Percentiles rank a stretch among this genome's conserved stretches.
Evolutionary conservation across 2,329 filamentous ascomycete genomes (phyloP).

Genomic region (Colletotrichum eleusines): DNA sequence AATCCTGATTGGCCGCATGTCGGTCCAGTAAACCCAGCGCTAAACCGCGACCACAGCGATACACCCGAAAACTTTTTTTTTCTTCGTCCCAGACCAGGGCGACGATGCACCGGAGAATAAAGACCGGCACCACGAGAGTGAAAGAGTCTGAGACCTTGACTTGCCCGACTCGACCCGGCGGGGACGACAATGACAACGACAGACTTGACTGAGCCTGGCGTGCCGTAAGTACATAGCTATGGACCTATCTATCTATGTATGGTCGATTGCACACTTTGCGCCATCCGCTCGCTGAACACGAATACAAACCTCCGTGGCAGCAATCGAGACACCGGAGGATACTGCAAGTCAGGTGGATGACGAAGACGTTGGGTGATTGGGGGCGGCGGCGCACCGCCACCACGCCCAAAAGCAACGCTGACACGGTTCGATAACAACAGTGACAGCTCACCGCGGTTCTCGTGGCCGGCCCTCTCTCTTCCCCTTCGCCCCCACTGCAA

Average conservation of each 20-base stretch:
- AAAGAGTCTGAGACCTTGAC: neutral
- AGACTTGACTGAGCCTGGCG: neutral
- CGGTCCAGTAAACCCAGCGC: constrained; percentile 21
- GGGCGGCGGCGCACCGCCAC: too few relatives aligned
- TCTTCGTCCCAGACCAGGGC: too few relatives aligned
- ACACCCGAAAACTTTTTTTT: too few relatives aligned
- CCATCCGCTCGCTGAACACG: neutral
- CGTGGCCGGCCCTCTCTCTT: neutral
- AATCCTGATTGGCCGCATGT: constrained; percentile 12
- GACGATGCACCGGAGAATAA: constrained; percentile 18
- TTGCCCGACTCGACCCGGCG: neutral
- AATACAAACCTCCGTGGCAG: constrained; percentile 6
- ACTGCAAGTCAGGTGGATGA: constrained; percentile 11
- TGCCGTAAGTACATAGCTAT: too few relatives aligned
- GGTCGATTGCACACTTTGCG: too few relatives aligned
- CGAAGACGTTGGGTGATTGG: neutral
- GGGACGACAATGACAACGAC: neutral
- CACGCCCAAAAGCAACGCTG: constrained; percentile 19
- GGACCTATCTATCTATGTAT: too few relatives aligned
- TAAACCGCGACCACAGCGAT: constrained; percentile 29
- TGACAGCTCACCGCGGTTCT: neutral
- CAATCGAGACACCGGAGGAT: neutral
- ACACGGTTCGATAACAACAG: constrained; percentile 3
- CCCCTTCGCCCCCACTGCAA: neutral
- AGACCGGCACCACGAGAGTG: constrained; percentile 4